These are phyloP conservation scores for Fusarium papillatum DNA, from an alignment of 2,329 filamentous ascomycete species.

Conservation along the genomic window DNA sequence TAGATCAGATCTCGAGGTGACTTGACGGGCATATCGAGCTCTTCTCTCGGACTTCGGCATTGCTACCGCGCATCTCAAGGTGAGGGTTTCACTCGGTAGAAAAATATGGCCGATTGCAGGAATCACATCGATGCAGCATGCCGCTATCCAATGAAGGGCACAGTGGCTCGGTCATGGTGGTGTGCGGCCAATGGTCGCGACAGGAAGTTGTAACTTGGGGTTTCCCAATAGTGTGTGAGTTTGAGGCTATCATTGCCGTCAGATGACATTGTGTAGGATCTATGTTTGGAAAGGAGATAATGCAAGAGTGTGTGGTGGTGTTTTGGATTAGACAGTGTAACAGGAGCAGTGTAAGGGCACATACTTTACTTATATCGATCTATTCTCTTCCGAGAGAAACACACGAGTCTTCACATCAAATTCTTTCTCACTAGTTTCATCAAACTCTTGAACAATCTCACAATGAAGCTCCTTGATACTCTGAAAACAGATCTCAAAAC, in stretches of 20 bases:
- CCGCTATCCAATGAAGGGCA: constrained; percentile 18
- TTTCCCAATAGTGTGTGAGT: neutral
- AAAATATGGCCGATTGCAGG: constrained; percentile 1
- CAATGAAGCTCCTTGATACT: constrained; percentile 40
- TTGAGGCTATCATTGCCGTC: neutral
- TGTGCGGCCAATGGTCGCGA: constrained; percentile 28
- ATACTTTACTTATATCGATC: neutral
- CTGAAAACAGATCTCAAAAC: constrained; percentile 31
- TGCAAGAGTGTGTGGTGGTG: neutral
- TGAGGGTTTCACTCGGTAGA: constrained; percentile 23
- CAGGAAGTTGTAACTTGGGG: constrained; percentile 4
- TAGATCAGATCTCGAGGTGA: neutral
- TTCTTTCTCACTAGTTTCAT: neutral
- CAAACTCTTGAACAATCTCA: neutral
- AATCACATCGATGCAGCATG: constrained; percentile 5
- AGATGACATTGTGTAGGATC: neutral
- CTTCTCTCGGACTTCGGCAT: constrained; percentile 32
- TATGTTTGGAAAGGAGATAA: neutral
- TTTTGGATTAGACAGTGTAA: neutral
- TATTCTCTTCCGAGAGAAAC: neutral
- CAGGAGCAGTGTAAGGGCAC: neutral
- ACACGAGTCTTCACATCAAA: neutral
- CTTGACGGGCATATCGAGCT: constrained; percentile 11
- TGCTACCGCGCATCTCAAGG: neutral
- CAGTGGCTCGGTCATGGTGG: constrained; percentile 9